Evolutionary conservation across 352 stramenopile genomes (phyloP).

Genomic region (Pilasporangium apinafurcum): DNA sequence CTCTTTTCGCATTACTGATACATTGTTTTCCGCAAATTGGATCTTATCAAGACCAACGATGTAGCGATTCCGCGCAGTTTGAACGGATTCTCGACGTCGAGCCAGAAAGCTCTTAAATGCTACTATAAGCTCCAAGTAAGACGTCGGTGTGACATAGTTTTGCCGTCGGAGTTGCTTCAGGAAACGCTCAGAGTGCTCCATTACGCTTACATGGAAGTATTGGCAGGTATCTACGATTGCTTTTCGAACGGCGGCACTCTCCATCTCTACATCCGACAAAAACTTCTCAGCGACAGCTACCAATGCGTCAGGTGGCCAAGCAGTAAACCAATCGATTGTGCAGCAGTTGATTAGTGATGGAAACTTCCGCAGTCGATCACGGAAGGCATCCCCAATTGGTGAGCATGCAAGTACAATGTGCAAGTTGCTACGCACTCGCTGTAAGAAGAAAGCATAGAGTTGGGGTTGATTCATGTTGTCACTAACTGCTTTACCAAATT

Average conservation of each 20-base stretch:
- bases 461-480: conserved; percentile 90
- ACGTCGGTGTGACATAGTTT: conserved; percentile 96
- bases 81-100: conserved; percentile 77
- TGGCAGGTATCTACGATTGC: conserved; percentile 90
- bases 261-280: conserved; percentile 87
- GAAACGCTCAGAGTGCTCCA: conserved; percentile 83
- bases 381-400: conserved; percentile 92
- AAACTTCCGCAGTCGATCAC: conserved; percentile 92
- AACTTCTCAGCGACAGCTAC: conserved; percentile 93
- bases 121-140: conserved; percentile 92
- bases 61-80: conserved; percentile 82
- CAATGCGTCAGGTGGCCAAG: conserved; percentile 91
- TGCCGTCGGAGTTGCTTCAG: conserved; percentile 75
- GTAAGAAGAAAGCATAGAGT: conserved; percentile 92
- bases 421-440: conserved; percentile 87
- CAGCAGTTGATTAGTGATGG: conserved; percentile 96
- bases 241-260: conserved; percentile 55
- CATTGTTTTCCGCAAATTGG: conserved; percentile 89
- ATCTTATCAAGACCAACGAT: conserved; percentile 92
- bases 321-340: conserved; percentile 97
- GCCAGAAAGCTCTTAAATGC: conserved; percentile 90
- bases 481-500: conserved; percentile 82
- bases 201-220: conserved; percentile 90
- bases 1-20: conserved; percentile 93
- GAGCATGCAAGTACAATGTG: conserved; percentile 94